Conservation (phyloP, 257 asterid genomes). For the Haberlea rhodopensis region DNA sequence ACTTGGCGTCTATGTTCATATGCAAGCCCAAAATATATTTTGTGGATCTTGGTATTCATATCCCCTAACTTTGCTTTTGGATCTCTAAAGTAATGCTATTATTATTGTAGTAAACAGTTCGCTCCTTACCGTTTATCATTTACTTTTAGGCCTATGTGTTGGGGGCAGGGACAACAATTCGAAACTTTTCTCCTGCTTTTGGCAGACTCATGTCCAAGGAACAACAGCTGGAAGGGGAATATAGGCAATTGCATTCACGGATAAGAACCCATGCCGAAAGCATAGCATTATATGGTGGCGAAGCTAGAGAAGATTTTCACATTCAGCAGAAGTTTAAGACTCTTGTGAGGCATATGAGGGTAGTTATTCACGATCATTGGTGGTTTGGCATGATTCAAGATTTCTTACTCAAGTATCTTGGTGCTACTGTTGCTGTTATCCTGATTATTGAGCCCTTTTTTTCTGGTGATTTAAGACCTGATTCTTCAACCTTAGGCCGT, state of each 20-base stretch:
- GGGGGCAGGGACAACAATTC: slow-evolving; percentile 88
- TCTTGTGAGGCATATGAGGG: slow-evolving; percentile 82
- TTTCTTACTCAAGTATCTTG: slow-evolving; percentile 91
- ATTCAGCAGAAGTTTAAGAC: slow-evolving; percentile 75
- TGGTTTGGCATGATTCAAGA: slow-evolving; percentile 99
- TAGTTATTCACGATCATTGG: slow-evolving; percentile 96
- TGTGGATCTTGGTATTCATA: slow-evolving; percentile 81
- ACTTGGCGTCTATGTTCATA: slow-evolving; percentile 98
- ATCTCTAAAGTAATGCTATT: slow-evolving; percentile 7
- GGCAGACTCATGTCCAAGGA: slow-evolving; percentile 92
- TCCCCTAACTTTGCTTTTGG: slow-evolving; percentile 14
- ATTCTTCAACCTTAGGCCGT: slow-evolving; percentile 90
- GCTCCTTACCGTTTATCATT: slow-evolving; percentile 29
- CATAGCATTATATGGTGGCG: slow-evolving; percentile 97
- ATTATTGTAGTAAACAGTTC: slow-evolving; percentile 22
- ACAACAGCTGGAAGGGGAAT: slow-evolving; percentile 97
- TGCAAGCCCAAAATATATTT: slow-evolving; percentile 96
- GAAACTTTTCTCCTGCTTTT: slow-evolving; percentile 90
- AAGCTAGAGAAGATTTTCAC: slow-evolving; percentile 86
- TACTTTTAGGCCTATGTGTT: slow-evolving; percentile 81
- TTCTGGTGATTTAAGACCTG: slow-evolving; percentile 90
- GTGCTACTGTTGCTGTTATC: slow-evolving; percentile 98
- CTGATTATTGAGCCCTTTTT: slow-evolving; percentile 97
- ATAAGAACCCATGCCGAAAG: slow-evolving; percentile 98
- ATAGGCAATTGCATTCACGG: slow-evolving; percentile 95